phyloP scores from a whole-genome alignment of 345 rosid species.

The Citrus hindsii region DNA sequence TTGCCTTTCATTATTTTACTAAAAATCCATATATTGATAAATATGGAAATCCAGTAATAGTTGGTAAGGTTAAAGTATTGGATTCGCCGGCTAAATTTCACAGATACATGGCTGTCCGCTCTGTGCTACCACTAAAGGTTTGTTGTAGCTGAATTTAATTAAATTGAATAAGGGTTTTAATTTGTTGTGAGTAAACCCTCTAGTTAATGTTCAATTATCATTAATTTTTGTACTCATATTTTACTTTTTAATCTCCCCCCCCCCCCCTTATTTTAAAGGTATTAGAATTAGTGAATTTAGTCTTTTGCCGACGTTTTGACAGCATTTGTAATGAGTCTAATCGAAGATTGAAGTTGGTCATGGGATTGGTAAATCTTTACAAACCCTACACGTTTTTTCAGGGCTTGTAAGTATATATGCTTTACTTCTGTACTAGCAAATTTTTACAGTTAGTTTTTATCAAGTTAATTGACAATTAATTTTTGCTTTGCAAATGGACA shows the following conservation, averaged over 20 bases:
- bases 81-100: too few species aligned
- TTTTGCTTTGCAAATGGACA: not conserved
- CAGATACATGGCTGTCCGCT: too few species aligned
- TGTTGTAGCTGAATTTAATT: too few species aligned
- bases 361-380: conserved; percentile 37
- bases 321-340: not conserved
- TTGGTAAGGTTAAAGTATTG: not conserved
- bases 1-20: not conserved
- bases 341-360: conserved; percentile 24
- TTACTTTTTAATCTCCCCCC: not conserved
- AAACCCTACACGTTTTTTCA: conserved; percentile 30
- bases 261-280: not conserved
- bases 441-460: too few species aligned
- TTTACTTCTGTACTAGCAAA: too few species aligned
- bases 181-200: too few species aligned
- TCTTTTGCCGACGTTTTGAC: conserved; percentile 13
- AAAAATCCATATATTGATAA: conserved; percentile 7
- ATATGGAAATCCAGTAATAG: conserved; percentile 1
- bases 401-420: conserved; percentile 2
- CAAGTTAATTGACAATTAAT: too few species aligned
- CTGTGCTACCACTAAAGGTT: too few species aligned
- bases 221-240: not conserved
- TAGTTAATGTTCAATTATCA: too few species aligned
- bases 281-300: conserved; percentile 15
- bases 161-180: too few species aligned